Conservation (phyloP, 306 rosid species). For the Clitoria ternatea region DNA sequence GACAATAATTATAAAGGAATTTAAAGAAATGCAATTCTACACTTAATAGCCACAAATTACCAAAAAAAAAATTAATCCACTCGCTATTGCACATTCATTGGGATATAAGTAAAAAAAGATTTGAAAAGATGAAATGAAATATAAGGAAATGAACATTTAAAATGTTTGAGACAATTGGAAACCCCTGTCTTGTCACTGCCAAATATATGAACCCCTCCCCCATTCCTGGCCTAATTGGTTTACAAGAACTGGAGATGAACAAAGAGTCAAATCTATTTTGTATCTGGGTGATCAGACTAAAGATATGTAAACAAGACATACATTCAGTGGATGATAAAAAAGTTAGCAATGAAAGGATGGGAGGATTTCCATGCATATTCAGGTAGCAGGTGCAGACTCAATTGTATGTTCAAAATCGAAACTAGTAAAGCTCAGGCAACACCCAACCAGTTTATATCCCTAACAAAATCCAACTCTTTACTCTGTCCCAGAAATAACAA, state of each 20-base stretch:
- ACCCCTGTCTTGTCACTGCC: background rate
- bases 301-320: background rate
- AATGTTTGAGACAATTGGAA: background rate
- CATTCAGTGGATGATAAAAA: background rate
- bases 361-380: background rate
- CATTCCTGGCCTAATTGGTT: background rate
- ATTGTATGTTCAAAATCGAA: constrained; percentile 11
- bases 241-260: background rate
- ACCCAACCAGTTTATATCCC: constrained; percentile 5
- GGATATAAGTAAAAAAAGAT: background rate
- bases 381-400: constrained; percentile 10
- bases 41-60: background rate
- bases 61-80: background rate
- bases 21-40: background rate
- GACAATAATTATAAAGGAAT: background rate
- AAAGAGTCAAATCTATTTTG: background rate
- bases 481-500: background rate
- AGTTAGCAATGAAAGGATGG: background rate
- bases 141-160: background rate
- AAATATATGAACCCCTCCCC: background rate
- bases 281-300: background rate
- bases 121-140: background rate
- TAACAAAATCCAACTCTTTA: background rate
- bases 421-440: constrained; percentile 6
- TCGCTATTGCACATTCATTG: background rate